Evolutionary conservation across 805 yeast species (phyloP).

Genomic region (Candida nanaspora): DNA sequence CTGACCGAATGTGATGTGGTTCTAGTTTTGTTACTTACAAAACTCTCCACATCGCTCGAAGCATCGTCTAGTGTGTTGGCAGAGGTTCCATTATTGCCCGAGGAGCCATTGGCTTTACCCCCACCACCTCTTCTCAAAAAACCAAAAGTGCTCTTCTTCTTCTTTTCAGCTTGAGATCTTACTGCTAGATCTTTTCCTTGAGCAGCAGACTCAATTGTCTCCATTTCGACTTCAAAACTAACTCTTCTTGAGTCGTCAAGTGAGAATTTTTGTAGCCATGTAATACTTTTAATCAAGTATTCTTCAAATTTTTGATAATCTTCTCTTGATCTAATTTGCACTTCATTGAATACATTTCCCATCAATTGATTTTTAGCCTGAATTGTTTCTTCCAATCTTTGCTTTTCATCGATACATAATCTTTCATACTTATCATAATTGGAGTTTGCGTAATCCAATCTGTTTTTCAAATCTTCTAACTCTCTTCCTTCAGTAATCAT

Average conservation of each 20-base stretch:
- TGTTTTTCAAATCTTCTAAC: slow-evolving; percentile 46
- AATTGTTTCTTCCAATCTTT: slow-evolving; percentile 36
- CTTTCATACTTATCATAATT: slow-evolving; percentile 34
- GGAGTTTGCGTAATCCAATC: slow-evolving; percentile 34
- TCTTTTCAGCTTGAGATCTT: slow-evolving; percentile 40
- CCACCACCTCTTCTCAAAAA: slow-evolving; percentile 13
- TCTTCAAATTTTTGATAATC: slow-evolving; percentile 39
- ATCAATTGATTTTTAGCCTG: slow-evolving; percentile 26
- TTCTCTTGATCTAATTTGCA: slow-evolving; percentile 33
- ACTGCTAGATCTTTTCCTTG: slow-evolving; percentile 65
- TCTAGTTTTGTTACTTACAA: slow-evolving; percentile 17
- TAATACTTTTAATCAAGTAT: slow-evolving; percentile 43
- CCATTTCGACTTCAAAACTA: slow-evolving; percentile 78
- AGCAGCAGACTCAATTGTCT: slow-evolving; percentile 80
- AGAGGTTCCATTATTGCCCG: neutral
- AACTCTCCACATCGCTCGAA: slow-evolving; percentile 16
- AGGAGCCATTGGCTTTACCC: neutral
- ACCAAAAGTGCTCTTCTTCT: slow-evolving; percentile 54
- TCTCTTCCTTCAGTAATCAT: slow-evolving; percentile 53
- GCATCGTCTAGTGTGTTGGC: slow-evolving; percentile 9
- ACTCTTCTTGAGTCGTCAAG: slow-evolving; percentile 69
- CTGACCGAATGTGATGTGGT: slow-evolving; percentile 18
- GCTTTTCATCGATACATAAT: slow-evolving; percentile 41
- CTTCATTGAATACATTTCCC: slow-evolving; percentile 25
- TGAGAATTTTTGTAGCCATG: slow-evolving; percentile 54